These are phyloP conservation scores for Zygoascus sp. DNA, from an alignment of 1,139 yeast genomes.

Conservation along the genomic window DNA sequence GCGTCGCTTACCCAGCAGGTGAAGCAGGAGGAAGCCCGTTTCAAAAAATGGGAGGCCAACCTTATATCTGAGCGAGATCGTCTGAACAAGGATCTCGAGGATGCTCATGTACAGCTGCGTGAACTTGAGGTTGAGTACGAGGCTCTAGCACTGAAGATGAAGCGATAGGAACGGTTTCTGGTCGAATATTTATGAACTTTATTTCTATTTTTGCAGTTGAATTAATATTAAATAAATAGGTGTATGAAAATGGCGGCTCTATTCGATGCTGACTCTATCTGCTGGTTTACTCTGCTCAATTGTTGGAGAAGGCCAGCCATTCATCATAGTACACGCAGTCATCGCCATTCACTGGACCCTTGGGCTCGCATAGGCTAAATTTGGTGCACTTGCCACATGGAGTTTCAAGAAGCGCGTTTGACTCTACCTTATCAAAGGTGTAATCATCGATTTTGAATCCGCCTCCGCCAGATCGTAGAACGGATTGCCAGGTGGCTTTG, in stretches of 20 bases:
- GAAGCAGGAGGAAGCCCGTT: slow-evolving; percentile 92
- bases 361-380: slow-evolving; percentile 28
- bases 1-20: slow-evolving; percentile 97
- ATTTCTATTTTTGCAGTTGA: slow-evolving; percentile 1
- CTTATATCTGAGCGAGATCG: slow-evolving; percentile 92
- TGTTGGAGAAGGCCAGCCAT: slow-evolving; percentile 27
- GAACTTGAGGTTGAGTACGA: slow-evolving; percentile 35
- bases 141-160: slow-evolving; percentile 22
- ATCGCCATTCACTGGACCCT: slow-evolving; percentile 35
- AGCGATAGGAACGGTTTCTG: slow-evolving; percentile 16
- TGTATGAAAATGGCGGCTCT: neutral
- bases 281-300: too few species aligned
- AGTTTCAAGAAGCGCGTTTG: slow-evolving; percentile 32
- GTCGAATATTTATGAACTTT: neutral
- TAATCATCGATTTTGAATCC: slow-evolving; percentile 5
- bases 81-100: slow-evolving; percentile 88
- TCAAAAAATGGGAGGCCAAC: slow-evolving; percentile 97
- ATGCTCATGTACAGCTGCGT: slow-evolving; percentile 53
- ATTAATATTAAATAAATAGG: neutral
- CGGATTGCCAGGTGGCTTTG: slow-evolving; percentile 53
- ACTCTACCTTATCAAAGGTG: slow-evolving; percentile 7
- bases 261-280: too few species aligned
- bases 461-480: slow-evolving; percentile 43
- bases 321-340: slow-evolving; percentile 36
- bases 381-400: slow-evolving; percentile 38